Evolutionary conservation across 2,329 filamentous ascomycete genomes (phyloP), one percentile per base, ranked within the genome.

Genomic region (Drechslera avenae): DNA sequence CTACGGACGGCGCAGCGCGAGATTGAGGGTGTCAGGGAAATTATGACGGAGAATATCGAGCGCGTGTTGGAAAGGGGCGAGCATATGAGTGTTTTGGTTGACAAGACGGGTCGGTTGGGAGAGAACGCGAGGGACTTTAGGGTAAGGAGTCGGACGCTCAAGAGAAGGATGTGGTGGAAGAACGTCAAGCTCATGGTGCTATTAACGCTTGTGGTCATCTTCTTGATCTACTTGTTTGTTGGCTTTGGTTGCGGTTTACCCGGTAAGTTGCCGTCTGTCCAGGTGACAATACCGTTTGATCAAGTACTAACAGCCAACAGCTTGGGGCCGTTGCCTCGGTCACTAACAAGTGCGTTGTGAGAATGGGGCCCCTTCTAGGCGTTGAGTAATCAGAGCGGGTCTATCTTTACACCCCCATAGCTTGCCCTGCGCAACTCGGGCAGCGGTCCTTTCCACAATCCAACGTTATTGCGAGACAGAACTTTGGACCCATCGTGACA

Each of bases 141-240:
- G 44, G 87, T 97, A 14, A 82, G 93, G 62, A 95, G 89, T 72
- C 81, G 91, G 19, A 91, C 91, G 1, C 75, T 99, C 64, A 89
- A 94, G 78, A 83, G 95, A 69, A 84, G 88, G 75, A 97, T 99
- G 94, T 99, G 94, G 94, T 97, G 93, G 93, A 97, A 97, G 86
- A 97, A 99, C 73, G 83, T 96, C 37, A 95, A 95, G 79, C 77
- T 99, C 62, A 96, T 97, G 91, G 87, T 84, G 5, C 74, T 99
- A 63, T 69, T 92, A 55, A 80, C 75, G 3, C 68, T 97, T 36
- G 90, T 92, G 1, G 75, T 94, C 19, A 73, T 90, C 7, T 89
- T 90, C 66, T 75, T 90, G 73, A 66, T 89, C 3, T 90, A 90
- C 69, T 67, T 90, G 10, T 85, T 90, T 60, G 81, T 90, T 17